Evolutionary conservation across 495 filamentous ascomycete genomes (phyloP).

Genomic region (Hypoxylon subgilvum): DNA sequence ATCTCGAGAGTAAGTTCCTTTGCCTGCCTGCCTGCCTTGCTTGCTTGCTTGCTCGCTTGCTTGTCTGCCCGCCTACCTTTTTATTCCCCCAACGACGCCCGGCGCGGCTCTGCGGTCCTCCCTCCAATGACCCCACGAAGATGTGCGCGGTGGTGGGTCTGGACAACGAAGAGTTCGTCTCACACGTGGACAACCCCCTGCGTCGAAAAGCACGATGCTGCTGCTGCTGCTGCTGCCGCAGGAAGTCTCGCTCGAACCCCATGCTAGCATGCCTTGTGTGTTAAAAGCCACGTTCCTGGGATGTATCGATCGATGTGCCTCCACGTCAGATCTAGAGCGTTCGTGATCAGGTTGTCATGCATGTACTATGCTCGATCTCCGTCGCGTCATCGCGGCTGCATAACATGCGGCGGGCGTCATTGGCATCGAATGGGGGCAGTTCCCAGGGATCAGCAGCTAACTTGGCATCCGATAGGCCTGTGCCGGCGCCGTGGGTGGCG

Average conservation of each 20-base stretch:
- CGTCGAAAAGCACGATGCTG: constrained; percentile 40
- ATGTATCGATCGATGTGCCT: constrained; percentile 26
- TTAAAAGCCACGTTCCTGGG: constrained; percentile 39
- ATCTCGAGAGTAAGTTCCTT: constrained; percentile 65
- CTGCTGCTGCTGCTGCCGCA: too few species aligned
- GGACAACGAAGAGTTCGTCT: constrained; percentile 41
- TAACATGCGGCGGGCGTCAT: constrained; percentile 37
- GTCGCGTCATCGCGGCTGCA: constrained; percentile 47
- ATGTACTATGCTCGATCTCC: constrained; percentile 45
- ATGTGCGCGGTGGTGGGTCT: constrained; percentile 40
- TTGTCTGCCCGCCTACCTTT: background rate
- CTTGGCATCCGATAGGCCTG: constrained; percentile 70
- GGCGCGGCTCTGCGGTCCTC: constrained; percentile 4
- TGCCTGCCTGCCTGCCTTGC: constrained; percentile 10
- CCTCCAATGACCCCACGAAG: constrained; percentile 33
- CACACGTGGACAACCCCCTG: constrained; percentile 43
- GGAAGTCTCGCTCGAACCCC: constrained; percentile 20
- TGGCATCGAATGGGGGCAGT: constrained; percentile 40
- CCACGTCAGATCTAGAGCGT: constrained; percentile 33
- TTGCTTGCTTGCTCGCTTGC: constrained; percentile 9
- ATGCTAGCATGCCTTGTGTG: constrained; percentile 20
- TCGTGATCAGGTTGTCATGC: constrained; percentile 55
- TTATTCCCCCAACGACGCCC: background rate
- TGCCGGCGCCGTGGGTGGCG: constrained; percentile 95
- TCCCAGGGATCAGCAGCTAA: constrained; percentile 52